These are phyloP conservation scores for Artemisia tridentata DNA, from an alignment of 129 eudicot species.

Conservation along the genomic window DNA sequence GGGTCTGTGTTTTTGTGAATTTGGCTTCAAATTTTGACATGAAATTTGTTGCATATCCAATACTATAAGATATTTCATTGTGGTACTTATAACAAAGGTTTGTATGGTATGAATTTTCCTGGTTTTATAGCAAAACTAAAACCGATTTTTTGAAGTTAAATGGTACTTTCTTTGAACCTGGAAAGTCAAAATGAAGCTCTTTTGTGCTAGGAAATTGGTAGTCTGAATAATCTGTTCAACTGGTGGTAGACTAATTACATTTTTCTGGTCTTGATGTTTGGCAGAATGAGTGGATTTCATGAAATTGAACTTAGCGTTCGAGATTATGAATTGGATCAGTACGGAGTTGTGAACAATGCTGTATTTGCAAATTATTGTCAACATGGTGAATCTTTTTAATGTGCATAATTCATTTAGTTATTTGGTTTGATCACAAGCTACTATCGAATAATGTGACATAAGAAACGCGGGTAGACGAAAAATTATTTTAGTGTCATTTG, in stretches of 20 bases:
- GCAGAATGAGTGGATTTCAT: slow-evolving; percentile 71
- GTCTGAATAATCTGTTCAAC: not conserved
- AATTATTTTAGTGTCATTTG: not conserved
- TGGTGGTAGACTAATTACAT: slow-evolving; percentile 4
- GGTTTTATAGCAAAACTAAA: not conserved
- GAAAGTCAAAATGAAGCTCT: slow-evolving; percentile 24
- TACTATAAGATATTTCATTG: not conserved
- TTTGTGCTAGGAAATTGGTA: not conserved
- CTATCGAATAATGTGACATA: too few species aligned
- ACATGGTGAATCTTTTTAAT: slow-evolving; percentile 52
- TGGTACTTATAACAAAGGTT: not conserved
- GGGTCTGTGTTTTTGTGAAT: not conserved
- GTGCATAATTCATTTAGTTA: not conserved
- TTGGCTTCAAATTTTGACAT: slow-evolving; percentile 8
- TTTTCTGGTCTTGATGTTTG: slow-evolving; percentile 22
- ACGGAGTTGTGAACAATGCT: slow-evolving; percentile 92
- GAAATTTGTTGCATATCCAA: not conserved
- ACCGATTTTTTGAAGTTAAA: slow-evolving; percentile 1
- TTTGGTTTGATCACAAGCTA: too few species aligned
- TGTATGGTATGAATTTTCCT: not conserved
- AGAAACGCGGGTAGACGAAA: too few species aligned
- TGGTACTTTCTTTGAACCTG: slow-evolving; percentile 12
- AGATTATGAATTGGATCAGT: slow-evolving; percentile 91
- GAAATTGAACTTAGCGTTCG: slow-evolving; percentile 79
- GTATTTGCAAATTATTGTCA: slow-evolving; percentile 81